These are phyloP conservation scores for Trypanosoma congolense DNA, from an alignment of 208 protist species.

Conservation along the genomic window DNA sequence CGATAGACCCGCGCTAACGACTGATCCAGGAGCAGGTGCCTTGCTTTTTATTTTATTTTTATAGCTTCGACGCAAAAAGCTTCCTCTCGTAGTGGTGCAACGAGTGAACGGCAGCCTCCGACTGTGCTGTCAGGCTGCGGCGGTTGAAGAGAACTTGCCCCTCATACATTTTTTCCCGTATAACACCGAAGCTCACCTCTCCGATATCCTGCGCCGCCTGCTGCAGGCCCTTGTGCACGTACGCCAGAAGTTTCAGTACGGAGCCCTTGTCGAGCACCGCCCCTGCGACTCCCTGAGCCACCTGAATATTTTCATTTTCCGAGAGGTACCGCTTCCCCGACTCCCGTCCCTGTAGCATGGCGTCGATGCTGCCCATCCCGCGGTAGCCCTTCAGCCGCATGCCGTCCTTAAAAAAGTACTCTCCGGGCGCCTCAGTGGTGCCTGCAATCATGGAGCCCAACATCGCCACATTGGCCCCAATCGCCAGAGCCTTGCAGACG, in stretches of 20 bases:
- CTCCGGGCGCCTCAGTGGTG: conserved; percentile 89
- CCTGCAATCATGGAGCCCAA: conserved; percentile 90
- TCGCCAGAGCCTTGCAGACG: conserved; percentile 93
- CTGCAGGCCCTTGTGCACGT: conserved; percentile 90
- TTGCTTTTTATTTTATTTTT: background rate
- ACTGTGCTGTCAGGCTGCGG: conserved; percentile 88
- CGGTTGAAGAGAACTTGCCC: conserved; percentile 91
- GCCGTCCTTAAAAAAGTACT: conserved; percentile 92
- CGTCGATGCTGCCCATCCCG: conserved; percentile 95
- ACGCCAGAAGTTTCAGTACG: conserved; percentile 75
- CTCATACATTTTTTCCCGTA: conserved; percentile 85
- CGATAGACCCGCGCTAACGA: too few relatives aligned
- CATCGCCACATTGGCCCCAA: conserved; percentile 89
- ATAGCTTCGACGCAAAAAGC: conserved; percentile 81
- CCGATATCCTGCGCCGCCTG: conserved; percentile 93
- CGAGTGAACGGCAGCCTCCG: conserved; percentile 90
- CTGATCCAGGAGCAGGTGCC: too few relatives aligned
- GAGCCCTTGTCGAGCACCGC: conserved; percentile 91
- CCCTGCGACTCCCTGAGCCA: conserved; percentile 91
- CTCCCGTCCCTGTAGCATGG: conserved; percentile 91
- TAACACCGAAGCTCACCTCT: conserved; percentile 62
- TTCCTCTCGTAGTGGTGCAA: conserved; percentile 91
- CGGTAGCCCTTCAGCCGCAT: conserved; percentile 93
- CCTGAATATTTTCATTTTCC: conserved; percentile 86
- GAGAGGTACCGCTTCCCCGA: conserved; percentile 88